phyloP scores from a whole-genome alignment of 371 early-diverging fungal species.

The Basidiobolus meristosporus region DNA sequence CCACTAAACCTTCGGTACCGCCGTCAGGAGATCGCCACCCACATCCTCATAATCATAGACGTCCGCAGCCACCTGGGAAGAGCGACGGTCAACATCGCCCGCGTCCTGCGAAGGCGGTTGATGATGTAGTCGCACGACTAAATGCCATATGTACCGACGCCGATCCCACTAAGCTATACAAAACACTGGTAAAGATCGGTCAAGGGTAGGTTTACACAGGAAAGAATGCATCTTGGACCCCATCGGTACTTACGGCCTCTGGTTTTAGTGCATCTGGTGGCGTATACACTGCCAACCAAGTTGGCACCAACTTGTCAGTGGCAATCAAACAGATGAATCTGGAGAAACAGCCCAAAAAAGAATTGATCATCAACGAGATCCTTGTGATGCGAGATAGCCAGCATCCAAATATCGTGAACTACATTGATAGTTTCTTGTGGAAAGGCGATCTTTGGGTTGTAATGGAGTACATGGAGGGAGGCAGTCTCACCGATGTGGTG shows the following conservation, averaged over 20 bases:
- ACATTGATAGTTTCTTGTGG: slow-evolving; percentile 77
- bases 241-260: slow-evolving; percentile 1
- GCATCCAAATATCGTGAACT: slow-evolving; percentile 93
- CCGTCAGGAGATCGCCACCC: slow-evolving; percentile 2
- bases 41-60: slow-evolving; percentile 6
- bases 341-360: slow-evolving; percentile 89
- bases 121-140: slow-evolving; percentile 66
- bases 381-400: slow-evolving; percentile 78
- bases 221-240: neutral
- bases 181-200: slow-evolving; percentile 78
- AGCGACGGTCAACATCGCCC: slow-evolving; percentile 1
- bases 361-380: slow-evolving; percentile 91
- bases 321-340: slow-evolving; percentile 94
- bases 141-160: slow-evolving; percentile 74
- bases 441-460: slow-evolving; percentile 83
- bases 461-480: slow-evolving; percentile 97
- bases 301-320: slow-evolving; percentile 40
- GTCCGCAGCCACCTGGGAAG: slow-evolving; percentile 1
- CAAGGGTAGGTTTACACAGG: slow-evolving; percentile 43
- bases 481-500: slow-evolving; percentile 83
- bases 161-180: slow-evolving; percentile 61
- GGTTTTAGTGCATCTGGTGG: slow-evolving; percentile 72
- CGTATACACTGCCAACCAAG: slow-evolving; percentile 71
- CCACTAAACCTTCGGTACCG: slow-evolving; percentile 9
- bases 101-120: slow-evolving; percentile 8